Conservation (phyloP, 2,329 filamentous ascomycete genomes). For the Xylariaceae sp. region DNA sequence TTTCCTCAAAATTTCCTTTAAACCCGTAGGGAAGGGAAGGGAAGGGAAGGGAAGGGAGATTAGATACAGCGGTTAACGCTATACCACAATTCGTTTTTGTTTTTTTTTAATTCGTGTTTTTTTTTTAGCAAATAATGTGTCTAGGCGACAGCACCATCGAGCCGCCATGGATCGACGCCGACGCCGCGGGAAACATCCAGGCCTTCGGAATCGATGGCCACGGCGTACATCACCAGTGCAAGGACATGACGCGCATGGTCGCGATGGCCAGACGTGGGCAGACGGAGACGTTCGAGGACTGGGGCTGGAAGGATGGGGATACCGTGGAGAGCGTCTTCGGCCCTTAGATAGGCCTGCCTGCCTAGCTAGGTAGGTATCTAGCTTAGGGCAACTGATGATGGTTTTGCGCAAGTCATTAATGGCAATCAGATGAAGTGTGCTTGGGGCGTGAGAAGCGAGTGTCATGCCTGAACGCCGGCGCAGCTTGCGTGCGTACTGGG, state of each 20-base stretch:
- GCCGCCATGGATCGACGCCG: neutral
- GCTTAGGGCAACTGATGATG: no score
- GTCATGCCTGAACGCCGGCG: no score
- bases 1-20: no score
- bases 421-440: no score
- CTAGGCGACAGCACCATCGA: conserved; percentile 1
- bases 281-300: conserved; percentile 1
- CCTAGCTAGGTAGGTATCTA: no score
- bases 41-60: no score
- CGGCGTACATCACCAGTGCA: conserved; percentile 1
- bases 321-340: neutral
- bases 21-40: no score
- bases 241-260: neutral
- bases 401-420: no score
- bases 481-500: no score
- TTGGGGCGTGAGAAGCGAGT: no score
- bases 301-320: neutral
- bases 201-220: neutral
- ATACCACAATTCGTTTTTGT: no score
- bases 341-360: neutral
- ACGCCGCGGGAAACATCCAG: neutral
- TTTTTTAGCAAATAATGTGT: neutral
- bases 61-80: neutral
- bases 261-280: neutral
- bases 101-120: no score